These are phyloP conservation scores for Wallacemonas rigidus DNA, from an alignment of 208 protist species.

Conservation along the genomic window DNA sequence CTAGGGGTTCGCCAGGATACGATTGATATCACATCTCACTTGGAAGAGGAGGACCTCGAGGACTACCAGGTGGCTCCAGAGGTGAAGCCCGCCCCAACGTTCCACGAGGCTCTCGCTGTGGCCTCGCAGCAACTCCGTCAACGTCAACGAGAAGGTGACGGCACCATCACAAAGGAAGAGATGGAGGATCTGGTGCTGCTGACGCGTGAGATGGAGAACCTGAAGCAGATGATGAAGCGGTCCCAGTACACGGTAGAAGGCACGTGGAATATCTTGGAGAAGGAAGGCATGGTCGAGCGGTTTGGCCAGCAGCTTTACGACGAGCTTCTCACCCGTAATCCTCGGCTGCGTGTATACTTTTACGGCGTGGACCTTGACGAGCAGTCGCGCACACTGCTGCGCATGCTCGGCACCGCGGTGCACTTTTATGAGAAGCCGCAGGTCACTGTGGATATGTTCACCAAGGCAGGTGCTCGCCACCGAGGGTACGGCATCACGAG, in stretches of 20 bases:
- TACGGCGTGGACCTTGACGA: conserved; percentile 66
- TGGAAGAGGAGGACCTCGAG: conserved; percentile 13
- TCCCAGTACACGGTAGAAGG: conserved; percentile 59
- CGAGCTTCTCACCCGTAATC: conserved; percentile 51
- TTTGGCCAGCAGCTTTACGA: conserved; percentile 70
- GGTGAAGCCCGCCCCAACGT: conserved; percentile 10
- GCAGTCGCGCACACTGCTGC: conserved; percentile 55
- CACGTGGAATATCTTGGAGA: conserved; percentile 69
- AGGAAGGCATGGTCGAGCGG: conserved; percentile 46
- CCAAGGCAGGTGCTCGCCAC: conserved; percentile 63
- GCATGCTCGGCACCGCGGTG: conserved; percentile 69
- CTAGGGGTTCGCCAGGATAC: not conserved
- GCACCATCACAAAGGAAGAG: conserved; percentile 46
- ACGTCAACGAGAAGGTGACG: conserved; percentile 44
- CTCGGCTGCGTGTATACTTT: conserved; percentile 54
- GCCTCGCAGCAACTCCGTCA: conserved; percentile 42
- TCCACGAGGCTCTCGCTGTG: conserved; percentile 41
- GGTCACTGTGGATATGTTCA: conserved; percentile 58
- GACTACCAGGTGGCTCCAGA: conserved; percentile 9
- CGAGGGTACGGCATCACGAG: conserved; percentile 64
- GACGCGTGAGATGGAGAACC: conserved; percentile 61
- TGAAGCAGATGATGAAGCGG: conserved; percentile 52
- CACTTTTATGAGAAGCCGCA: conserved; percentile 71
- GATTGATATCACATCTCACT: not conserved
- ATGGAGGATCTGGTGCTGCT: conserved; percentile 64